phyloP scores from a whole-genome alignment of 768 basidiomycete genomes.

The Chiua virens region DNA sequence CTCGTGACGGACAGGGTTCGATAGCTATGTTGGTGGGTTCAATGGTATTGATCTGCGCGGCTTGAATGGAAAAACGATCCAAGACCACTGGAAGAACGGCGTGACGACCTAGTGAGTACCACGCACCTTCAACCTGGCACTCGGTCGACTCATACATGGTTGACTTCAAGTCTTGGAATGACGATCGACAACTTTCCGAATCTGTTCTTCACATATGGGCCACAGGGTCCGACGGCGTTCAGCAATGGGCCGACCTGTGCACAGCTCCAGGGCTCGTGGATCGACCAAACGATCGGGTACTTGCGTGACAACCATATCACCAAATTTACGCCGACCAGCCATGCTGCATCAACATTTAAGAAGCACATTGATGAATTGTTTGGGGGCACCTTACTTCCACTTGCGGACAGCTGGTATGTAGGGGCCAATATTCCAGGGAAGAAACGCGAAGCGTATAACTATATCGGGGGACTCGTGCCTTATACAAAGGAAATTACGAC shows the following conservation, averaged over 20 bases:
- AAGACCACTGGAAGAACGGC: constrained; percentile 14
- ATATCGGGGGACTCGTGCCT: not conserved
- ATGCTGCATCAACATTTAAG: constrained; percentile 9
- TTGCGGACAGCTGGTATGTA: constrained; percentile 4
- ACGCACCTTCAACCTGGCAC: not conserved
- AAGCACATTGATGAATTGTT: constrained; percentile 4
- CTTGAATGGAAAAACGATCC: constrained; percentile 8
- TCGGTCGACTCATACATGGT: not conserved
- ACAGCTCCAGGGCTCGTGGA: constrained; percentile 7
- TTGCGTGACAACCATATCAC: constrained; percentile 7
- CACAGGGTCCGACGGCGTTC: constrained; percentile 10
- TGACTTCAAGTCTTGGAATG: constrained; percentile 4
- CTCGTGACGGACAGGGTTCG: constrained; percentile 7
- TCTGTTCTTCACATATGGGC: constrained; percentile 6
- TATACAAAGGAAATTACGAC: constrained; percentile 4
- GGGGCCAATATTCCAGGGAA: constrained; percentile 11
- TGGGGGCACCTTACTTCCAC: not conserved
- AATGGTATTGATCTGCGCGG: constrained; percentile 12
- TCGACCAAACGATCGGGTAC: constrained; percentile 9
- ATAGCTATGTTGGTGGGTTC: constrained; percentile 5
- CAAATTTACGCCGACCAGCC: constrained; percentile 4
- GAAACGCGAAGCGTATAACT: too few species aligned
- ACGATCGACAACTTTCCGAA: constrained; percentile 14
- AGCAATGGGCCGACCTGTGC: constrained; percentile 9
- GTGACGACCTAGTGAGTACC: constrained; percentile 13